phyloP scores from a whole-genome alignment of 257 asterid genomes.

The Rauvolfia tetraphylla region DNA sequence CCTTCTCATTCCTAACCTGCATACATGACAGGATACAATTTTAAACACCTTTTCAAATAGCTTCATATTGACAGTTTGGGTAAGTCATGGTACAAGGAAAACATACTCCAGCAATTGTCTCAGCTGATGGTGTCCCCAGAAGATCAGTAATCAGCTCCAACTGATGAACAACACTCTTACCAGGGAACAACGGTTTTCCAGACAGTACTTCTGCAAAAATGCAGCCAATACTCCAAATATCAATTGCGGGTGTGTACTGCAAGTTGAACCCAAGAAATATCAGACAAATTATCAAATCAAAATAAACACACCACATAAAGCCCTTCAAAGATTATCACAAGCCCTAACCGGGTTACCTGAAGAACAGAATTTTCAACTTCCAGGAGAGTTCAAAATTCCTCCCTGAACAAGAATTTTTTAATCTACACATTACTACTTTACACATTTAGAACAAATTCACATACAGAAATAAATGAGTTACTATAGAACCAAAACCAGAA shows the following conservation, averaged over 20 bases:
- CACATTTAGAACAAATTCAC: slow-evolving; percentile 34
- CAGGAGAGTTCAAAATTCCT: slow-evolving; percentile 85
- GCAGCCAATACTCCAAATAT: slow-evolving; percentile 90
- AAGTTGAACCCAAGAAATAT: slow-evolving; percentile 22
- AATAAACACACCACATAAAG: slow-evolving; percentile 14
- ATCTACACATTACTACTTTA: slow-evolving; percentile 63
- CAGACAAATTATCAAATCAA: slow-evolving; percentile 25
- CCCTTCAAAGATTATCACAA: slow-evolving; percentile 29
- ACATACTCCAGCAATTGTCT: slow-evolving; percentile 71
- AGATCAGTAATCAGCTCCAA: slow-evolving; percentile 86
- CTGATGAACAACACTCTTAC: slow-evolving; percentile 91
- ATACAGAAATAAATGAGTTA: slow-evolving; percentile 2
- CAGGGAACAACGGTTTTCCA: slow-evolving; percentile 92
- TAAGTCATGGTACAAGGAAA: background rate
- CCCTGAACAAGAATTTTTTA: slow-evolving; percentile 85
- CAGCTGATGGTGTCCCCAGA: slow-evolving; percentile 83
- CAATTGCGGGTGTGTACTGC: slow-evolving; percentile 98
- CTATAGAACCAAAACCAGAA: slow-evolving; percentile 15
- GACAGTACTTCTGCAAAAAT: slow-evolving; percentile 79
- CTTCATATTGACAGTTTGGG: background rate
- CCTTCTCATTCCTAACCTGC: slow-evolving; percentile 93
- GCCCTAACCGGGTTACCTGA: slow-evolving; percentile 71
- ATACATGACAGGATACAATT: slow-evolving; percentile 19
- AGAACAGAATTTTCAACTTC: slow-evolving; percentile 79
- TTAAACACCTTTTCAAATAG: slow-evolving; percentile 2